Conservation (phyloP, 192 early-diverging fungal species). For the Backusella australiensis region DNA sequence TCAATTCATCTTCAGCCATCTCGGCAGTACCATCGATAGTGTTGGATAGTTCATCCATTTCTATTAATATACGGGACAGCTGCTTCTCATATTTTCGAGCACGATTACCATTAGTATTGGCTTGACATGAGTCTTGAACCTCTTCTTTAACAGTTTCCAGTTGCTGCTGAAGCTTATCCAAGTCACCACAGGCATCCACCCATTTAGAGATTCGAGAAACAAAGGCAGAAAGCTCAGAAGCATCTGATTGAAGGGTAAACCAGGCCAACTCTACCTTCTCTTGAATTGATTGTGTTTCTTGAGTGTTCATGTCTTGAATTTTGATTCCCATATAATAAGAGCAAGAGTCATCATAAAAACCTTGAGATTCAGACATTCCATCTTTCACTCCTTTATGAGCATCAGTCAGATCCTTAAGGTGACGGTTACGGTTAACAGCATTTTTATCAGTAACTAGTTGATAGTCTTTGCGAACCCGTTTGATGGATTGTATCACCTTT, state of each 20-base stretch:
- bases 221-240: constrained; percentile 1
- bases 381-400: constrained; percentile 9
- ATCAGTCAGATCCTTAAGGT: not conserved
- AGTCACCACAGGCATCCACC: constrained; percentile 3
- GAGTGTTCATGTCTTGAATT: not conserved
- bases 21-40: not conserved
- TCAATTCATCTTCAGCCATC: constrained; percentile 3
- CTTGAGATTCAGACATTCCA: constrained; percentile 14
- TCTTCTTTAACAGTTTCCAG: not conserved
- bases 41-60: not conserved
- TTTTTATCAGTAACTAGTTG: not conserved
- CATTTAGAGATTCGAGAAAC: constrained; percentile 3
- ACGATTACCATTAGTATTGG: not conserved
- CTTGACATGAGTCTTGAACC: not conserved
- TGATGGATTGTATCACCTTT: not conserved
- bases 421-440: not conserved
- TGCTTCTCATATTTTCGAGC: constrained; percentile 3
- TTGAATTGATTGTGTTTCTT: not conserved
- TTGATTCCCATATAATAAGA: constrained; percentile 19
- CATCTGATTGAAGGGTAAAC: not conserved
- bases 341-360: constrained; percentile 22
- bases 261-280: constrained; percentile 7
- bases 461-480: not conserved
- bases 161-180: not conserved
- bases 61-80: not conserved